phyloP scores from a whole-genome alignment of 2,329 filamentous ascomycete species.

The Fusarium chlamydosporum region DNA sequence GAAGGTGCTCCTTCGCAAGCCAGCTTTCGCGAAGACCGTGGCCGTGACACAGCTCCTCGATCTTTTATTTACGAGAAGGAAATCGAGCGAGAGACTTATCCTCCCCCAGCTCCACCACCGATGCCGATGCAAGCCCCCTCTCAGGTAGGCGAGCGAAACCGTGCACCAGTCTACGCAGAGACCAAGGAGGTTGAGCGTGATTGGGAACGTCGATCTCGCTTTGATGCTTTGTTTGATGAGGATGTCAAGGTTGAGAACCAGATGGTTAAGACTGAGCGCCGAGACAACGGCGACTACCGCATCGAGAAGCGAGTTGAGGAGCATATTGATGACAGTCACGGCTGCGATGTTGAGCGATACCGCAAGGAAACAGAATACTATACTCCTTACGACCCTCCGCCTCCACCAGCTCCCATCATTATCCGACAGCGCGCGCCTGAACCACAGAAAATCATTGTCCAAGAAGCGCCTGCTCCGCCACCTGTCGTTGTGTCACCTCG shows the following conservation, averaged over 20 bases:
- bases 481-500: slow-evolving; percentile 64
- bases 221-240: slow-evolving; percentile 62
- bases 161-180: slow-evolving; percentile 56
- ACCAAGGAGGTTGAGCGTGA: slow-evolving; percentile 58
- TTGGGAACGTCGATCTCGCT: slow-evolving; percentile 60
- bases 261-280: slow-evolving; percentile 59
- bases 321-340: slow-evolving; percentile 61
- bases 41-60: slow-evolving; percentile 52
- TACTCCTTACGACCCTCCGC: slow-evolving; percentile 64
- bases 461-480: slow-evolving; percentile 68
- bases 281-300: slow-evolving; percentile 59
- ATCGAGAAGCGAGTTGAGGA: slow-evolving; percentile 69
- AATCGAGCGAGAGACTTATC: slow-evolving; percentile 45
- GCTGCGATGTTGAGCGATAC: slow-evolving; percentile 70
- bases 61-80: slow-evolving; percentile 47
- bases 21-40: slow-evolving; percentile 63
- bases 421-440: slow-evolving; percentile 70
- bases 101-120: slow-evolving; percentile 43
- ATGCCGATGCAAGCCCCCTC: slow-evolving; percentile 46
- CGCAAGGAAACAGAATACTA: slow-evolving; percentile 75
- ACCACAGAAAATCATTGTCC: slow-evolving; percentile 71
- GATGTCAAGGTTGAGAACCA: slow-evolving; percentile 69
- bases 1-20: slow-evolving; percentile 60
- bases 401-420: slow-evolving; percentile 63
- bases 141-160: slow-evolving; percentile 46